Evolutionary conservation across 1,284 basidiomycete genomes (phyloP).

Genomic region (Sporisorium iseilematis-ciliati): DNA sequence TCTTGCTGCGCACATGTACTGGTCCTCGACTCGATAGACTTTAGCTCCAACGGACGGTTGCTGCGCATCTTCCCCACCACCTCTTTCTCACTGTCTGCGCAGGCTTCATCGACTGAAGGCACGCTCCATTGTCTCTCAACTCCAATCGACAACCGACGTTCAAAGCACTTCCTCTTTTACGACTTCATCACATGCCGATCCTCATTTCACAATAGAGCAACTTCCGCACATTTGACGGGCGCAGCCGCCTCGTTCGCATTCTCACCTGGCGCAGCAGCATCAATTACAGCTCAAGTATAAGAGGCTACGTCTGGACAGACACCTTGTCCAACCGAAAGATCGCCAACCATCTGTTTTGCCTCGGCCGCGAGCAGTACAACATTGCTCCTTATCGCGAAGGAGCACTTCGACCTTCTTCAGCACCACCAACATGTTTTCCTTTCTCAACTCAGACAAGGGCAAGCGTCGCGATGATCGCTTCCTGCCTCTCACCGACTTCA

Average conservation of each 20-base stretch:
- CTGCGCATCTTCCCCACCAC: too few species aligned
- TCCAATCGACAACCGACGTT: not conserved
- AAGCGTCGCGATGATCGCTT: constrained; percentile 25
- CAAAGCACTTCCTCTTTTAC: not conserved
- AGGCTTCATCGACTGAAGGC: too few species aligned
- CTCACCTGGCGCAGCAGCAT: not conserved
- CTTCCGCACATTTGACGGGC: not conserved
- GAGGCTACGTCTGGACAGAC: not conserved
- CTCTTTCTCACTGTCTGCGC: too few species aligned
- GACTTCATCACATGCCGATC: not conserved
- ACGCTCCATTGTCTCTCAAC: too few species aligned
- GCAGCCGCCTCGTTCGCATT: not conserved
- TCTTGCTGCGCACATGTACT: too few species aligned
- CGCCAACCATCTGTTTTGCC: too few species aligned
- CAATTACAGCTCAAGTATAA: not conserved
- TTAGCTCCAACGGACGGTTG: too few species aligned
- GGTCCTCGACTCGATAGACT: too few species aligned
- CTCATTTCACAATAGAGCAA: not conserved
- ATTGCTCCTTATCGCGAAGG: not conserved
- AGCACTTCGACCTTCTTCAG: not conserved
- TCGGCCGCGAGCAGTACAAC: too few species aligned
- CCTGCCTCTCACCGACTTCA: constrained; percentile 33
- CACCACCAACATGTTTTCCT: constrained; percentile 28
- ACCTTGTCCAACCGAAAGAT: not conserved
- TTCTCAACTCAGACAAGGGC: constrained; percentile 18